A percentile compares a stretch with the other conserved stretches of the same genome.
phyloP scores from a whole-genome alignment of 169 alveolate genomes.

The Perkinsus olseni region DNA sequence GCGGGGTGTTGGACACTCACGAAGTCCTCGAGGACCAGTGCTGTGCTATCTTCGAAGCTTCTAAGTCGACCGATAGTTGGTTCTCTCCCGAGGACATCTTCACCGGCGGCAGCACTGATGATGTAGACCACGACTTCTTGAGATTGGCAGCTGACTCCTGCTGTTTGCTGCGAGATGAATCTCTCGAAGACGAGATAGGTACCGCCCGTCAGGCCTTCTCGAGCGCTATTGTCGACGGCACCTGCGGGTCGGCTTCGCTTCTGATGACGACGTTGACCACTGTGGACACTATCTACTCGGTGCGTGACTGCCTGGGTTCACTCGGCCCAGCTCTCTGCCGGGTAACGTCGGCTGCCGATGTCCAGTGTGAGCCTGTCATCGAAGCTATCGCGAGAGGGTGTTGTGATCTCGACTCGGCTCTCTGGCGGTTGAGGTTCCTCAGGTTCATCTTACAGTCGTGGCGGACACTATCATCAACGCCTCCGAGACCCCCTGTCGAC shows the following conservation, averaged over 20 bases:
- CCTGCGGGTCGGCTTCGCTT: not conserved
- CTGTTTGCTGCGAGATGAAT: not conserved
- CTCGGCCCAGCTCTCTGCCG: not conserved
- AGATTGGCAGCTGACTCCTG: not conserved
- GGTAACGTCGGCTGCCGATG: not conserved
- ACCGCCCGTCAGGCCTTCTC: no score
- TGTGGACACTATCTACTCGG: not conserved
- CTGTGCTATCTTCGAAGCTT: not conserved
- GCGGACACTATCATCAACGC: not conserved
- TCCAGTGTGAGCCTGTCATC: not conserved
- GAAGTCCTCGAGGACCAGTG: not conserved
- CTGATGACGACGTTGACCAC: not conserved
- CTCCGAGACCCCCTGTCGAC: not conserved
- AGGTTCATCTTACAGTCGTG: not conserved
- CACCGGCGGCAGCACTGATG: not conserved
- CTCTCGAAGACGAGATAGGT: no score
- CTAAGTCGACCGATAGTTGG: not conserved
- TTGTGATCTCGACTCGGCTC: not conserved
- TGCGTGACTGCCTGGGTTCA: not conserved
- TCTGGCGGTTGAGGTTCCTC: not conserved
- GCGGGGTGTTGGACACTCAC: not conserved
- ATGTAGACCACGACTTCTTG: not conserved
- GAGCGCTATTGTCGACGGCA: not conserved
- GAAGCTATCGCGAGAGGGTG: not conserved
- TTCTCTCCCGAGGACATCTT: not conserved